A percentile compares a stretch with the other conserved stretches of the same genome.
phyloP scores from a whole-genome alignment of 306 rosid genomes.

The Fragaria vesca region DNA sequence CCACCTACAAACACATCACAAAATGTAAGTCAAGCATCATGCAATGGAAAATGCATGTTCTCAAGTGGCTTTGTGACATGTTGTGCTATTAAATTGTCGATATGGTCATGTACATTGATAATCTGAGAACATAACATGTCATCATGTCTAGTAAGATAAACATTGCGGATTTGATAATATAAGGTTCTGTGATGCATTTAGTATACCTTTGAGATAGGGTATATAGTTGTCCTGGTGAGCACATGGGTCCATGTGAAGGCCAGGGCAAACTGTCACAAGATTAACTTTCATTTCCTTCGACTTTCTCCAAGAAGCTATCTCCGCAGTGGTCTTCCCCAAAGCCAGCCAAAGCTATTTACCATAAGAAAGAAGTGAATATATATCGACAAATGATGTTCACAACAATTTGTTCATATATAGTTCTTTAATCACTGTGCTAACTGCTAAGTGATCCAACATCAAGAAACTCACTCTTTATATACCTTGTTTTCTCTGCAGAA shows the following conservation, averaged over 20 bases:
- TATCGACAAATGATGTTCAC: background rate
- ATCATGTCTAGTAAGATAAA: background rate
- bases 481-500: conserved; percentile 21
- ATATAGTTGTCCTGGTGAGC: background rate
- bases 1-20: background rate
- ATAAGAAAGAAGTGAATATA: background rate
- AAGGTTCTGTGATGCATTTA: background rate
- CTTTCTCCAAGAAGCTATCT: conserved; percentile 20
- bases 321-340: conserved; percentile 19
- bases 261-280: conserved; percentile 17
- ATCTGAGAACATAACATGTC: background rate
- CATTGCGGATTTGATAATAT: background rate
- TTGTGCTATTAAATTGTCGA: background rate
- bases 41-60: background rate
- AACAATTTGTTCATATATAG: background rate
- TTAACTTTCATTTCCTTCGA: conserved; percentile 19
- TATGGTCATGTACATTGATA: background rate
- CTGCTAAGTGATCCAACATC: background rate
- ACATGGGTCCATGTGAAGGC: conserved; percentile 13
- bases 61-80: background rate
- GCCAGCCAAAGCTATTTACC: conserved; percentile 17
- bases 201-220: conserved; percentile 6
- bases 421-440: background rate
- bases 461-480: background rate
- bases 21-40: background rate